A percentile compares a stretch with the other conserved stretches of the same genome.
phyloP scores from a whole-genome alignment of 176 grass and related monocot species.

The Hyparrhenia diplandra region DNA sequence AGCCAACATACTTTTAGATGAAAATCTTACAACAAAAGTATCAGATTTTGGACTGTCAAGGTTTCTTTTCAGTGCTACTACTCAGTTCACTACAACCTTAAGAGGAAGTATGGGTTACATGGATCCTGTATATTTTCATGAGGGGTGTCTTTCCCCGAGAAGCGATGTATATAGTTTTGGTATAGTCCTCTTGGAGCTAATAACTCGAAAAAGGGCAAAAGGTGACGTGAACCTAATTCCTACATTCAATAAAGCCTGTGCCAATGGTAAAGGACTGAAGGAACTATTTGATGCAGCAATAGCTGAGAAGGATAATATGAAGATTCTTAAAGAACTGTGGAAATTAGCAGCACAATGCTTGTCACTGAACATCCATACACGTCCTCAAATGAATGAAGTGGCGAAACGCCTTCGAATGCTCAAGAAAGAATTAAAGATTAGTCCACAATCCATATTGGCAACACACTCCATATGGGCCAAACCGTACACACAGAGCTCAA shows the following conservation, averaged over 20 bases:
- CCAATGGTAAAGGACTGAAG: background rate
- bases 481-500: background rate
- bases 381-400: constrained; percentile 25
- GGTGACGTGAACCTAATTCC: background rate
- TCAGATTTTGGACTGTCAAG: constrained; percentile 33
- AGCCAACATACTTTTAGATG: constrained; percentile 20
- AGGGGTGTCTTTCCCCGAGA: constrained; percentile 1
- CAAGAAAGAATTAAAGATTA: background rate
- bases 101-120: constrained; percentile 20
- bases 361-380: background rate
- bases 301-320: background rate
- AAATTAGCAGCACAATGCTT: constrained; percentile 5
- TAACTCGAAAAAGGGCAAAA: constrained; percentile 20
- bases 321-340: background rate
- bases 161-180: constrained; percentile 31
- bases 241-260: background rate
- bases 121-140: constrained; percentile 23
- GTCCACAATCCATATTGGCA: constrained; percentile 7
- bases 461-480: background rate
- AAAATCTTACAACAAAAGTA: constrained; percentile 4
- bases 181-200: constrained; percentile 5
- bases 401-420: background rate
- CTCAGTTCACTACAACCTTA: constrained; percentile 12
- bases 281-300: constrained; percentile 20
- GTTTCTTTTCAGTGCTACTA: constrained; percentile 9